Evolutionary conservation across 2,329 filamentous ascomycete genomes (phyloP), one percentile per base, ranked within the genome.

Genomic region (Magnaporthales sp.): DNA sequence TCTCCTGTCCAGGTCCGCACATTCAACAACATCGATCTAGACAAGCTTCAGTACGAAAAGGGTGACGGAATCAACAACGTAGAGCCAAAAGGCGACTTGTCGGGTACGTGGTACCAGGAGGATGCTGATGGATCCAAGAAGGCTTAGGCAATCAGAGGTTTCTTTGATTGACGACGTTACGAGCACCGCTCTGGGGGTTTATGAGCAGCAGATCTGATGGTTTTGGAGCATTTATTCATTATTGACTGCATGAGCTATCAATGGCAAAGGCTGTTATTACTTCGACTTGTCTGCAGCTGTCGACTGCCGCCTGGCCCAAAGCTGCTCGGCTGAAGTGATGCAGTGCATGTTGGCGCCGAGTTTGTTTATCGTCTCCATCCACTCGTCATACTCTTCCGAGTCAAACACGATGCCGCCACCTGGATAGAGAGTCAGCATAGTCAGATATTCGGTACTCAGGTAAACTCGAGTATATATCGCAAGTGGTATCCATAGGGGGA

Each of bases 291-390:
- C 26, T 15, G 56, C 22, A 10, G 62, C 8, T 13, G 54, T 15
- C 22, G 67, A 51, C 68, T 78, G 75, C 31, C 75, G 72, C 67
- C 71, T 75, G 7, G 75, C 77, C 70, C 85, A 85, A n/a, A 84
- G 74, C 75, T 89, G 84, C 80, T 97, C 94, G 1, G 93, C 94
- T 65, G 89, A 86, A 68, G 88, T 89, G 76, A 98, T 93, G 78
- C 92, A 95, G 71, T 90, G 86, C 82, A 96, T 92, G 76, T 96
- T 96, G 61, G 92, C 91, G 29, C 91, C 89, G 63, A 97, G 82
- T 84, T 99, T 99, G 82, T 99, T 98, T 65, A 88, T 92, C 70
- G 96, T 97, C 85, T 98, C 92, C 78, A 94, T 86, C 83, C 93
- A 97, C 78, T 98, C 95, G 70, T 97, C 92, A 73, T 91, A 89